Evolutionary conservation across 2,329 filamentous ascomycete species (phyloP).

Genomic region (Exophiala oligosperma): DNA sequence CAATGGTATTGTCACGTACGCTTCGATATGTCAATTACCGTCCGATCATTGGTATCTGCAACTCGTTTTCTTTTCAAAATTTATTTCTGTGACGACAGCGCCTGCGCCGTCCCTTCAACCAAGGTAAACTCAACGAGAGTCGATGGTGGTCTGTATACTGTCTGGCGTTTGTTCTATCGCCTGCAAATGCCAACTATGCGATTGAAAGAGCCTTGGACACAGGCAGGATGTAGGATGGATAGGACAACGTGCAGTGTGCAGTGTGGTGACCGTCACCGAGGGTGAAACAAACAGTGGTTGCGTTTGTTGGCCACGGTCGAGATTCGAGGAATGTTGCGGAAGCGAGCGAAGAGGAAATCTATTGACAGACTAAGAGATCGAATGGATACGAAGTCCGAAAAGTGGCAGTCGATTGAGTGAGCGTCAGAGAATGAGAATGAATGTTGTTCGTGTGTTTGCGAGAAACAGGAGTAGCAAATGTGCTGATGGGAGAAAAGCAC

Average conservation of each 20-base stretch:
- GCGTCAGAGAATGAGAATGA: background rate
- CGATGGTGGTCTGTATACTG: background rate
- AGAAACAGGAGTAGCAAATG: background rate
- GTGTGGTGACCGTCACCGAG: background rate
- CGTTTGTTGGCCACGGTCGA: background rate
- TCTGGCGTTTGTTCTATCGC: background rate
- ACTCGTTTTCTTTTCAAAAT: background rate
- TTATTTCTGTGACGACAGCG: constrained; percentile 9
- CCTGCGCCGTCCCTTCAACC: constrained; percentile 15
- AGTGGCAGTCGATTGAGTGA: background rate
- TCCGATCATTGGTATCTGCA: background rate
- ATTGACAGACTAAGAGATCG: background rate
- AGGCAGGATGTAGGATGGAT: background rate
- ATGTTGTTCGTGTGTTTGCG: background rate
- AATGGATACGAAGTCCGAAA: background rate
- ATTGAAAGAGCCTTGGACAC: background rate
- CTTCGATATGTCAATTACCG: background rate
- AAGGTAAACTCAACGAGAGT: background rate
- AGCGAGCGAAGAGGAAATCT: background rate
- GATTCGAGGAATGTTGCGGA: background rate
- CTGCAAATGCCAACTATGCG: background rate
- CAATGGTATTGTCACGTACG: constrained; percentile 13
- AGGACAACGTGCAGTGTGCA: background rate
- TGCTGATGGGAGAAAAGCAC: background rate
- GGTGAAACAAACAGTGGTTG: background rate